These are phyloP conservation scores for Arxiozyma slooffiae DNA, from an alignment of 1,139 yeast genomes.

Conservation along the genomic window DNA sequence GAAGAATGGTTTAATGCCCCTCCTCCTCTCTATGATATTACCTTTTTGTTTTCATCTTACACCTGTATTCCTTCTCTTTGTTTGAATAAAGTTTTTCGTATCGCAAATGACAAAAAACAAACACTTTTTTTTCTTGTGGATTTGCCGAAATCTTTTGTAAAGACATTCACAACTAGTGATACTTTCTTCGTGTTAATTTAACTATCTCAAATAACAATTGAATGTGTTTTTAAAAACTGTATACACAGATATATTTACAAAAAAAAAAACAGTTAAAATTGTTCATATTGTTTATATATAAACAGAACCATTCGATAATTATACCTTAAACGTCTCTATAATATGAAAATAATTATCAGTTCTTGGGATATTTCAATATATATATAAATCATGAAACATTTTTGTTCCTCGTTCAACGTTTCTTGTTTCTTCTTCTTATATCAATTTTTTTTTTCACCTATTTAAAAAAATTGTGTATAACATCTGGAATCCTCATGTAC, in stretches of 20 bases:
- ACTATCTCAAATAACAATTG: too few species aligned
- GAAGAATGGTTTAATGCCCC: too few species aligned
- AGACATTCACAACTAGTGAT: background rate
- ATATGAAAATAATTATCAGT: too few species aligned
- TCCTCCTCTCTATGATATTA: background rate
- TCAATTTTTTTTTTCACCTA: background rate
- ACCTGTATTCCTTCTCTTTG: too few species aligned
- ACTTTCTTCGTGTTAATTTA: too few species aligned
- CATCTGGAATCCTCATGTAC: conserved; percentile 69
- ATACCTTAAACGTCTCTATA: too few species aligned
- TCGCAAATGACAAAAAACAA: background rate
- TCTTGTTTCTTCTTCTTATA: background rate
- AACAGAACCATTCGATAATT: background rate
- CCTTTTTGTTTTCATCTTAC: background rate
- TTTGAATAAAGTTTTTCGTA: background rate
- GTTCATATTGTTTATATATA: background rate
- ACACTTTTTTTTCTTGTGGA: too few species aligned
- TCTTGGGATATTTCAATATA: too few species aligned
- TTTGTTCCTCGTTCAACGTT: too few species aligned
- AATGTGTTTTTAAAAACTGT: background rate
- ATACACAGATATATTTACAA: too few species aligned
- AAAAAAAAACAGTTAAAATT: background rate
- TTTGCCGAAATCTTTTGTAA: background rate
- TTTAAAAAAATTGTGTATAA: conserved; percentile 71
- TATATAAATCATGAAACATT: too few species aligned